Conservation (phyloP, 257 asterid genomes). For the Salvia hispanica region DNA sequence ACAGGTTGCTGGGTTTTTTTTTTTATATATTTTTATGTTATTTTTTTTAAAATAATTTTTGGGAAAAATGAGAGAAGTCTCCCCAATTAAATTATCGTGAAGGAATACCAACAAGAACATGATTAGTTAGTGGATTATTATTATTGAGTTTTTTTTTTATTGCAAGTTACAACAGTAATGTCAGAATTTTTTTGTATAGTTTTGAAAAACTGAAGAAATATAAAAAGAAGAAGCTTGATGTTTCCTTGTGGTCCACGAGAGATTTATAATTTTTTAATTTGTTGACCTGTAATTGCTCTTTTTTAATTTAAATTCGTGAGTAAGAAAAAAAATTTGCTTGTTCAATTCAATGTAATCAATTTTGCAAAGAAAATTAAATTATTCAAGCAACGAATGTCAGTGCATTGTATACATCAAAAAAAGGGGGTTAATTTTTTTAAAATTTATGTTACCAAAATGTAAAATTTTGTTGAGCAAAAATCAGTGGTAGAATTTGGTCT, state of each 20-base stretch:
- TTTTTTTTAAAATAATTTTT: constrained; percentile 37
- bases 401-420: no score
- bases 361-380: background rate
- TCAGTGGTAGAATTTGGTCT: no score
- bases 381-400: no score
- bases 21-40: constrained; percentile 24
- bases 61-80: constrained; percentile 28
- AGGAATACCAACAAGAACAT: constrained; percentile 35
- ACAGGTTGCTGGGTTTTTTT: constrained; percentile 31
- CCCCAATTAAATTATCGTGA: constrained; percentile 42
- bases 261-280: constrained; percentile 3
- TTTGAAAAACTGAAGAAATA: constrained; percentile 18
- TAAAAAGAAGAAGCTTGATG: constrained; percentile 23
- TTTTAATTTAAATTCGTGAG: background rate
- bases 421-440: no score
- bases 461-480: no score
- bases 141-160: constrained; percentile 31
- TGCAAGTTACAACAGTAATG: constrained; percentile 41
- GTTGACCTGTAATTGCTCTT: background rate
- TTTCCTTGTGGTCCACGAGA: constrained; percentile 32
- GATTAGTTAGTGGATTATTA: constrained; percentile 41
- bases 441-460: no score
- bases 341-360: background rate
- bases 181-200: constrained; percentile 44
- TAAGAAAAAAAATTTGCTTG: background rate